Conservation (phyloP, 2,329 filamentous ascomycete species). For the Fusarium proliferatum region DNA sequence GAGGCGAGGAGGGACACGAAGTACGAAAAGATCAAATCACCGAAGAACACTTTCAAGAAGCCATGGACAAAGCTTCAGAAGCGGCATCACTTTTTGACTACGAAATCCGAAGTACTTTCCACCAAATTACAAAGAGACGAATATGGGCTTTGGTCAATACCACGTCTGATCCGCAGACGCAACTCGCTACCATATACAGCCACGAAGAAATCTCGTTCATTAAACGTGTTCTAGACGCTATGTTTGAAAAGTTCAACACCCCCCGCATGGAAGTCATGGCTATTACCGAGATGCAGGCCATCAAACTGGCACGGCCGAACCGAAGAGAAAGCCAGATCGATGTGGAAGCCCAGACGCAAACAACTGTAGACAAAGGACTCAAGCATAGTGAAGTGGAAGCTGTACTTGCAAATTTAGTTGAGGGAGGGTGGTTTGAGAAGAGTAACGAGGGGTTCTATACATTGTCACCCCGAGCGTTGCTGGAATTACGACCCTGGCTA, state of each 20-base stretch:
- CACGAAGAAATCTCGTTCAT: slow-evolving; percentile 91
- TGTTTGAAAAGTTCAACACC: slow-evolving; percentile 92
- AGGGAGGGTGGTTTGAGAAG: slow-evolving; percentile 86
- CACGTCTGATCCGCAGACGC: slow-evolving; percentile 84
- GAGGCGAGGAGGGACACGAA: slow-evolving; percentile 44
- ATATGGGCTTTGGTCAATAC: slow-evolving; percentile 90
- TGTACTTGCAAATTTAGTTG: slow-evolving; percentile 75
- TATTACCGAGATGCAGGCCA: slow-evolving; percentile 80
- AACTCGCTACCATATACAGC: slow-evolving; percentile 83
- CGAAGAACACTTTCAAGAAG: slow-evolving; percentile 73
- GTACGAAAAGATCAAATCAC: slow-evolving; percentile 72
- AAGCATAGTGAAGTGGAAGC: slow-evolving; percentile 82
- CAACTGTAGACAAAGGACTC: slow-evolving; percentile 65
- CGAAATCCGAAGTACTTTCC: slow-evolving; percentile 80
- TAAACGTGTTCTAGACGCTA: slow-evolving; percentile 86
- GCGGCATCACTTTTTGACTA: slow-evolving; percentile 84
- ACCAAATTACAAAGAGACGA: slow-evolving; percentile 75
- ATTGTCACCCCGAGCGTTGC: slow-evolving; percentile 79
- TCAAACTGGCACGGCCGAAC: slow-evolving; percentile 71
- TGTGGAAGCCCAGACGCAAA: slow-evolving; percentile 50
- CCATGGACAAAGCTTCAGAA: slow-evolving; percentile 76
- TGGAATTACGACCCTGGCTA: slow-evolving; percentile 88
- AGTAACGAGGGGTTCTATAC: slow-evolving; percentile 78
- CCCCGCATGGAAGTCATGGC: slow-evolving; percentile 84
- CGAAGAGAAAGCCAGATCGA: slow-evolving; percentile 49